Percentiles rank a stretch among this genome's conserved stretches.
These are phyloP conservation scores for Penicillium sp. DNA, from an alignment of 2,329 filamentous ascomycete species.

Conservation along the genomic window DNA sequence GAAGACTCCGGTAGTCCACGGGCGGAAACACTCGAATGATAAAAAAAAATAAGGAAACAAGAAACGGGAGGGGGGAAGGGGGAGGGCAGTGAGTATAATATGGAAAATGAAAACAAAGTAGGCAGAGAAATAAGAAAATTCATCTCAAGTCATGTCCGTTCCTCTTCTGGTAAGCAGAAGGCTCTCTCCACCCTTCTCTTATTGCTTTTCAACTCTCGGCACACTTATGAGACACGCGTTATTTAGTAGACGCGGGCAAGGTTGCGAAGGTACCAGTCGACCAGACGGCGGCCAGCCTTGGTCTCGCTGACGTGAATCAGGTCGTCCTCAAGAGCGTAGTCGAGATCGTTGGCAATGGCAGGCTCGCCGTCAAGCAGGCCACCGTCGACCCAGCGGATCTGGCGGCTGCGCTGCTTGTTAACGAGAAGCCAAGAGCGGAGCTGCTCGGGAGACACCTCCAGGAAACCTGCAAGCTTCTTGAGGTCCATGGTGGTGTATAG, in stretches of 20 bases:
- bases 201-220: constrained; percentile 19
- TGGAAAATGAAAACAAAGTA: constrained; percentile 22
- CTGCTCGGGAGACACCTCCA: constrained; percentile 96
- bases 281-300: constrained; percentile 94
- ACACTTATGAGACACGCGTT: constrained; percentile 14
- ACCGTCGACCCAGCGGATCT: constrained; percentile 90
- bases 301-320: constrained; percentile 98
- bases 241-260: constrained; percentile 86
- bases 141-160: constrained; percentile 32
- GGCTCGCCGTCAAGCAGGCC: constrained; percentile 89
- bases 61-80: constrained; percentile 4
- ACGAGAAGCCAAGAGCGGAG: constrained; percentile 90
- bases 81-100: constrained; percentile 19
- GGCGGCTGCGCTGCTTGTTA: constrained; percentile 98
- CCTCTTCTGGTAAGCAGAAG: constrained; percentile 26
- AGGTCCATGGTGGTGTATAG: constrained; percentile 99
- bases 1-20: constrained; percentile 12
- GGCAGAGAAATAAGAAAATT: constrained; percentile 26
- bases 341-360: constrained; percentile 90
- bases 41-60: constrained; percentile 16
- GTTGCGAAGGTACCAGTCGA: constrained; percentile 99
- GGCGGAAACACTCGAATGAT: constrained; percentile 13
- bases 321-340: constrained; percentile 96
- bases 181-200: constrained; percentile 21
- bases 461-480: constrained; percentile 95